Conservation (phyloP, 2,329 filamentous ascomycete species). For the Rhinocladiella mackenziei region DNA sequence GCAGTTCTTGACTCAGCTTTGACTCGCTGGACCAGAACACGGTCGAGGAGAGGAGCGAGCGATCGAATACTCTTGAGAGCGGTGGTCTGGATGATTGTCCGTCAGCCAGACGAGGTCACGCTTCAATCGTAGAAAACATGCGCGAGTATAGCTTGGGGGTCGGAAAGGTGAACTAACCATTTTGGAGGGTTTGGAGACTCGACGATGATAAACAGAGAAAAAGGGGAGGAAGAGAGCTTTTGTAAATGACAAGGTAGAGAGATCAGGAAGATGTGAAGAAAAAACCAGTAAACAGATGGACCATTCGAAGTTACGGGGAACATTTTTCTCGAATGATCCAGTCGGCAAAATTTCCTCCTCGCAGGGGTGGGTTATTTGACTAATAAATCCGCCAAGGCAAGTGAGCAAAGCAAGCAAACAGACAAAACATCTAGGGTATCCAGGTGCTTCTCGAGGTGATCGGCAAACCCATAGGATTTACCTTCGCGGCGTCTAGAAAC, state of each 20-base stretch:
- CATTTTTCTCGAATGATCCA: constrained; percentile 27
- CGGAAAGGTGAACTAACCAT: constrained; percentile 16
- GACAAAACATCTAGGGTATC: constrained; percentile 11
- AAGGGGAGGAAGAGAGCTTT: not conserved
- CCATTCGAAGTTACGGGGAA: constrained; percentile 2
- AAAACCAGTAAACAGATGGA: constrained; percentile 20
- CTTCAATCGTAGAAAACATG: too few species aligned
- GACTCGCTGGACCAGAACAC: constrained; percentile 94
- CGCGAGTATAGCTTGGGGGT: too few species aligned
- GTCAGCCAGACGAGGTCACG: constrained; percentile 10
- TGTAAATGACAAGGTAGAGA: not conserved
- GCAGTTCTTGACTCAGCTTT: constrained; percentile 97
- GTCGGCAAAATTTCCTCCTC: constrained; percentile 17
- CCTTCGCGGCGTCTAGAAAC: too few species aligned
- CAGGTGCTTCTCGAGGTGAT: too few species aligned
- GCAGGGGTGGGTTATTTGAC: constrained; percentile 4
- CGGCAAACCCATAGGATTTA: too few species aligned
- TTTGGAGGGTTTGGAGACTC: constrained; percentile 2
- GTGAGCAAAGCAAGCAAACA: constrained; percentile 11
- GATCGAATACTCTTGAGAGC: constrained; percentile 92
- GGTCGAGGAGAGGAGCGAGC: constrained; percentile 93
- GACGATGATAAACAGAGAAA: not conserved
- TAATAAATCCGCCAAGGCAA: constrained; percentile 7
- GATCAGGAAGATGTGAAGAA: constrained; percentile 4
- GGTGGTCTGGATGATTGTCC: constrained; percentile 21